These are phyloP conservation scores for Candida methanosorbosa DNA, from an alignment of 805 yeast genomes.

Conservation along the genomic window DNA sequence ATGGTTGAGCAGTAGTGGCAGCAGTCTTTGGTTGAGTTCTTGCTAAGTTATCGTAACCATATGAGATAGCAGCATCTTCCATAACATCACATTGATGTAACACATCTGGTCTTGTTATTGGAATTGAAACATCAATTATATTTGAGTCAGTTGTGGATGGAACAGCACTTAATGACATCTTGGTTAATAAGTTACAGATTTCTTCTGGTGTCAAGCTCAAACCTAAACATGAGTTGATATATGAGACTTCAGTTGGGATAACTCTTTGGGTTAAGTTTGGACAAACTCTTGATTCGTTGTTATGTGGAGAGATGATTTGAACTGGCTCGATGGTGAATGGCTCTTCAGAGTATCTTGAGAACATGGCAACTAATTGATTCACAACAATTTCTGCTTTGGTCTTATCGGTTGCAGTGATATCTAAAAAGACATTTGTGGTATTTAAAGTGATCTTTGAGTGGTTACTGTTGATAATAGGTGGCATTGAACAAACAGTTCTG, in stretches of 20 bases:
- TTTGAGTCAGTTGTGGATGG: conserved; percentile 39
- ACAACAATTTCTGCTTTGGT: conserved; percentile 92
- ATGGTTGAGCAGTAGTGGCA: conserved; percentile 76
- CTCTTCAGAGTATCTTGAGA: conserved; percentile 73
- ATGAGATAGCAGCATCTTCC: conserved; percentile 97
- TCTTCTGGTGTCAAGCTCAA: conserved; percentile 60
- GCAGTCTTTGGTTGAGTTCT: conserved; percentile 73
- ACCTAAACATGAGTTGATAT: conserved; percentile 93
- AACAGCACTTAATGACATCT: conserved; percentile 71
- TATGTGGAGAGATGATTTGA: conserved; percentile 73
- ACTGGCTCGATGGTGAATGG: conserved; percentile 90
- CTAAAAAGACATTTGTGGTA: conserved; percentile 85
- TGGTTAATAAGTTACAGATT: conserved; percentile 57
- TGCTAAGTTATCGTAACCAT: conserved; percentile 84
- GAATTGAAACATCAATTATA: conserved; percentile 60
- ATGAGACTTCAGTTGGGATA: conserved; percentile 66
- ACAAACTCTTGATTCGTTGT: conserved; percentile 61
- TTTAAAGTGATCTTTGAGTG: conserved; percentile 79
- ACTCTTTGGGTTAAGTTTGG: conserved; percentile 67
- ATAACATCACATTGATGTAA: conserved; percentile 96
- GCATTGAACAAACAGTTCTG: conserved; percentile 79
- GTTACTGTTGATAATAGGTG: conserved; percentile 94
- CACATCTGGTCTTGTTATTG: conserved; percentile 93
- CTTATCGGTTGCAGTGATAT: conserved; percentile 89
- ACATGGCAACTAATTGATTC: conserved; percentile 92